Evolutionary conservation across 169 alveolate genomes (phyloP), one percentile per base, ranked within the genome.

Genomic region (Eimeria nieschulzi): DNA sequence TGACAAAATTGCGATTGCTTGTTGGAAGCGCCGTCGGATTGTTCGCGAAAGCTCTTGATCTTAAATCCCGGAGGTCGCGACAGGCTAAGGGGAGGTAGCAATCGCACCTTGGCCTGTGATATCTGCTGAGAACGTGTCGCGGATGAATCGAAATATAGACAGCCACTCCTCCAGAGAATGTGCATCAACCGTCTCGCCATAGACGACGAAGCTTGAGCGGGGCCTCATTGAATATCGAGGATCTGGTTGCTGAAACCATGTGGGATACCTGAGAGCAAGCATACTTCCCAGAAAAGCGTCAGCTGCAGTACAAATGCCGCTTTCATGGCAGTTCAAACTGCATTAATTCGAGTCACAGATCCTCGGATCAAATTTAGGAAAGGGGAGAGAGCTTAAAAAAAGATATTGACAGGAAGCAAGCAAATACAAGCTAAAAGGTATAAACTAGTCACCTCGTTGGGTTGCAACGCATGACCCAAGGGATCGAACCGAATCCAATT

Each of bases 391-490:
- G 46, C 46, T 33, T 33, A 33, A 33, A 1, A 3, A 33, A 1
- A 3, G 3, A 6, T 1, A 68, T 51, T 9, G 46, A 64, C 73
- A 19, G 13, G 23, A 9, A 64, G 73, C 12, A 26, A 64, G 2
- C 46, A 10, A 17, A 8, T 9, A 17, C 33, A 9, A 8, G 19
- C 23, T 5, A 26, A 64, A 26, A 13, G 70, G 15, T 13, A 19
- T 61, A 7, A 7, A 68, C 12, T 5, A 15, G 17, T 12, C 21
- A 83, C 91, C 91, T 66, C 72, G 17, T 83, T 23, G 91, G 91
- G 83, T 83, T 83, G 91, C 91, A 83, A 25, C 79, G 78, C 83
- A 83, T 83, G 12, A 83, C 72, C 91, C 91, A 83, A 8, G 91
- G 91, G 55, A 83, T 15, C 19, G 51, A 25, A 56, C 91, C 91